These are phyloP conservation scores for Aspergillus aculeatinus DNA, from an alignment of 2,329 filamentous ascomycete species.

Conservation along the genomic window DNA sequence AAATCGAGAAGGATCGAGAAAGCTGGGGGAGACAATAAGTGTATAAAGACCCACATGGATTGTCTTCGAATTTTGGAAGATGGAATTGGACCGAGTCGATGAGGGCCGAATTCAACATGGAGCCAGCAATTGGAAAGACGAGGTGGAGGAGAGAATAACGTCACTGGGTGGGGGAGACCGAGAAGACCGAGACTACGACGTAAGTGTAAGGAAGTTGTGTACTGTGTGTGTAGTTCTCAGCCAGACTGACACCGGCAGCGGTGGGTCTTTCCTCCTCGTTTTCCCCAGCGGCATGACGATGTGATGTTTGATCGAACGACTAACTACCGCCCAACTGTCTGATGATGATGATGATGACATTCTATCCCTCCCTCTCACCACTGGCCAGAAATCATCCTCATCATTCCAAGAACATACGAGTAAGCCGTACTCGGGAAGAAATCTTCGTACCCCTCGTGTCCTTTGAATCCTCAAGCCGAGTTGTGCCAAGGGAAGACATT, in stretches of 20 bases:
- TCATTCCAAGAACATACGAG: too few species aligned
- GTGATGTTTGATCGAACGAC: neutral
- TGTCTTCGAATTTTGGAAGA: too few species aligned
- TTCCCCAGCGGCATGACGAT: neutral
- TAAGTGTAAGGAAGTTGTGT: neutral
- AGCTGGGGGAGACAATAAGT: neutral
- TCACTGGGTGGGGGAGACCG: neutral
- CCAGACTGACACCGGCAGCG: slow-evolving; percentile 1
- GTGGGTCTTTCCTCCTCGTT: neutral
- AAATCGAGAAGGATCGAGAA: neutral
- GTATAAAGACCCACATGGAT: neutral
- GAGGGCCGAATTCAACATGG: neutral
- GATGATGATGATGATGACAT: slow-evolving; percentile 6
- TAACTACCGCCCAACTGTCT: neutral
- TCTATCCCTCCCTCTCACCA: neutral
- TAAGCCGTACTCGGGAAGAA: too few species aligned
- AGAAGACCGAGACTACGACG: neutral
- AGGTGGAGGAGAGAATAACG: neutral
- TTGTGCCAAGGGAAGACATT: neutral
- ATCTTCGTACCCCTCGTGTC: too few species aligned
- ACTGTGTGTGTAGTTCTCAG: neutral
- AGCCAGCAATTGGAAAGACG: neutral
- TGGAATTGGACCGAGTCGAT: neutral
- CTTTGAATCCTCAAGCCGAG: neutral
- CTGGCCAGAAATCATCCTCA: too few species aligned